Evolutionary conservation across 2,329 filamentous ascomycete genomes (phyloP).

Genomic region (Fusarium sp.): DNA sequence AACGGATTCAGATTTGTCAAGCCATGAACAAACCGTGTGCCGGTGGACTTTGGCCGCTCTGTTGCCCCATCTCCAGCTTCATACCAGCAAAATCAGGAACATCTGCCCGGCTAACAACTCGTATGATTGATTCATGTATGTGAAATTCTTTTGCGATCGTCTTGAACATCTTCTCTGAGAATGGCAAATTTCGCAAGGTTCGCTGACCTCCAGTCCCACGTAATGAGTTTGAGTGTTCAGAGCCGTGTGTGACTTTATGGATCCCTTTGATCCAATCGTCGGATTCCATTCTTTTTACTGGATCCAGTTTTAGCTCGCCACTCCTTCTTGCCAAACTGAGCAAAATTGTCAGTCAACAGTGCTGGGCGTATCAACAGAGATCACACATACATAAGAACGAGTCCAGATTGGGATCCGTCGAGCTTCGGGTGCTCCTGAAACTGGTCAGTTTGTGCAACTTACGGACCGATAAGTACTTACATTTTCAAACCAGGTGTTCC

Average conservation of each 20-base stretch:
- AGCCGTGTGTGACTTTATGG: fast-evolving
- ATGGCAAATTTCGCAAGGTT: not conserved
- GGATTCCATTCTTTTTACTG: not conserved
- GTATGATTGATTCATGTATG: not conserved
- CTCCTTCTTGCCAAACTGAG: not conserved
- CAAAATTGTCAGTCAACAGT: not conserved
- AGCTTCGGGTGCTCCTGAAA: not conserved
- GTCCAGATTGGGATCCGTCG: not conserved
- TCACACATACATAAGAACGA: constrained; percentile 21
- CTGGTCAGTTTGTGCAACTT: fast-evolving
- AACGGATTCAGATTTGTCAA: too few relatives aligned
- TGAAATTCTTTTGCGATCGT: not conserved
- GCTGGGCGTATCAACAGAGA: fast-evolving
- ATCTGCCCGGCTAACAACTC: constrained; percentile 7
- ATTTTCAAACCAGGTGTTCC: constrained; percentile 7
- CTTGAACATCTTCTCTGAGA: not conserved
- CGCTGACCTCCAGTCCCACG: not conserved
- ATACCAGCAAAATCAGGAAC: not conserved
- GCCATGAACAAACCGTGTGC: constrained; percentile 15
- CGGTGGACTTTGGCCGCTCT: not conserved
- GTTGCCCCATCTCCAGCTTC: constrained; percentile 6
- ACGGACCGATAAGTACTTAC: not conserved
- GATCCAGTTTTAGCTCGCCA: not conserved
- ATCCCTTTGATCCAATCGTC: not conserved
- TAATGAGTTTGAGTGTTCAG: too few relatives aligned